These are phyloP conservation scores for Coemansia sp. DNA, from an alignment of 192 early-diverging fungal species.

Conservation along the genomic window DNA sequence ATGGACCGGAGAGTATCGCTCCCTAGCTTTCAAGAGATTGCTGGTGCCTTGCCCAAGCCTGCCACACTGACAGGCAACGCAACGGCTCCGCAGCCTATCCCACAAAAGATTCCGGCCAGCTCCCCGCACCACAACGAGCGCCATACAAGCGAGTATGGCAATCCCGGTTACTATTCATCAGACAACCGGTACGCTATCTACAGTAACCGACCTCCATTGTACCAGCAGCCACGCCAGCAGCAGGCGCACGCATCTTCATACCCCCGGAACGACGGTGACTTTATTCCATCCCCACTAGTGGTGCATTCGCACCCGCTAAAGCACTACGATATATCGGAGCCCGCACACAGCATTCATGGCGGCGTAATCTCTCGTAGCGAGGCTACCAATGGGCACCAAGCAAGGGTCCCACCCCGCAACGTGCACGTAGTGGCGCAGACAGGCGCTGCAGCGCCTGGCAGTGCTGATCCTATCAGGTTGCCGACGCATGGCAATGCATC, in stretches of 20 bases:
- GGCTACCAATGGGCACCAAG: background rate
- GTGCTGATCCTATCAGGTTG: constrained; percentile 18
- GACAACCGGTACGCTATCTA: constrained; percentile 10
- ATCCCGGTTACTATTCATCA: constrained; percentile 11
- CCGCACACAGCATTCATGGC: background rate
- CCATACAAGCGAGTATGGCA: background rate
- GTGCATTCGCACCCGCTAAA: background rate
- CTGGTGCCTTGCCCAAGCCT: constrained; percentile 32
- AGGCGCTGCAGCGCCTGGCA: background rate
- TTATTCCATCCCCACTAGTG: background rate
- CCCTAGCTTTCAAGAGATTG: constrained; percentile 46
- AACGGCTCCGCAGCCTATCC: constrained; percentile 27
- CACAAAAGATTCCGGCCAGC: constrained; percentile 18
- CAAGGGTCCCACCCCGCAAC: constrained; percentile 9
- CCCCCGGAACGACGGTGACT: background rate
- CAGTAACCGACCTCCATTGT: constrained; percentile 13
- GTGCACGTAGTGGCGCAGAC: constrained; percentile 39
- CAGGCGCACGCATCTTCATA: constrained; percentile 11
- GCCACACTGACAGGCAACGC: background rate
- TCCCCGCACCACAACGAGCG: constrained; percentile 8
- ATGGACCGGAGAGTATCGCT: constrained; percentile 48
- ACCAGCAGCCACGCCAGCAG: constrained; percentile 15
- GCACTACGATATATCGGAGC: background rate
- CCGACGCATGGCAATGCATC: constrained; percentile 10
- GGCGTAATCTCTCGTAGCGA: background rate